phyloP scores from a whole-genome alignment of 371 early-diverging fungal genomes.

The Mucor saturninus region DNA sequence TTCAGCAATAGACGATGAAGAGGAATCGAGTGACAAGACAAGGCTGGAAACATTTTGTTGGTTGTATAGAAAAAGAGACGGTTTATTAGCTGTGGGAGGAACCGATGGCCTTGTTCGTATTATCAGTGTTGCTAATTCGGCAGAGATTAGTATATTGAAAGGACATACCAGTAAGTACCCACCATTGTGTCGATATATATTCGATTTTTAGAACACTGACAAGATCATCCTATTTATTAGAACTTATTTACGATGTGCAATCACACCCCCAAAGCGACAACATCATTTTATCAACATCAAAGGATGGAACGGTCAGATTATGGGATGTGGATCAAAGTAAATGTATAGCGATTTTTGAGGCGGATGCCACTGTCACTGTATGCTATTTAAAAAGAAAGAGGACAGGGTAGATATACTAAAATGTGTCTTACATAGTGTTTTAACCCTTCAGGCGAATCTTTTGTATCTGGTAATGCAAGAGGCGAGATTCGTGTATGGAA shows the following conservation, averaged over 20 bases:
- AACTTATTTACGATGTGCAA: constrained; percentile 69
- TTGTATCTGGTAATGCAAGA: constrained; percentile 59
- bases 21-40: constrained; percentile 33
- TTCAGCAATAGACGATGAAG: constrained; percentile 22
- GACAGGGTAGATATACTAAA: neutral
- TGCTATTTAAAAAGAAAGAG: constrained; percentile 21
- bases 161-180: constrained; percentile 67
- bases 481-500: constrained; percentile 68
- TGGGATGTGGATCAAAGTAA: constrained; percentile 84
- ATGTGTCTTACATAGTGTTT: constrained; percentile 50
- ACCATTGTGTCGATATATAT: neutral
- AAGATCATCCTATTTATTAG: constrained; percentile 30
- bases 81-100: constrained; percentile 72
- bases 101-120: constrained; percentile 67
- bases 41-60: constrained; percentile 72
- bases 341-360: constrained; percentile 66
- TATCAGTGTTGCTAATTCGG: constrained; percentile 74
- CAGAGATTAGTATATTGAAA: constrained; percentile 62
- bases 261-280: constrained; percentile 70
- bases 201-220: neutral
- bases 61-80: constrained; percentile 68
- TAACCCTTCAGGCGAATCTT: constrained; percentile 60
- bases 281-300: constrained; percentile 77
- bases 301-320: constrained; percentile 85
- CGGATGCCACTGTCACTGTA: constrained; percentile 66